Percentiles rank a stretch among this genome's conserved stretches.
Evolutionary conservation across 192 early-diverging fungal genomes (phyloP).

Genomic region (Coemansia sp.): DNA sequence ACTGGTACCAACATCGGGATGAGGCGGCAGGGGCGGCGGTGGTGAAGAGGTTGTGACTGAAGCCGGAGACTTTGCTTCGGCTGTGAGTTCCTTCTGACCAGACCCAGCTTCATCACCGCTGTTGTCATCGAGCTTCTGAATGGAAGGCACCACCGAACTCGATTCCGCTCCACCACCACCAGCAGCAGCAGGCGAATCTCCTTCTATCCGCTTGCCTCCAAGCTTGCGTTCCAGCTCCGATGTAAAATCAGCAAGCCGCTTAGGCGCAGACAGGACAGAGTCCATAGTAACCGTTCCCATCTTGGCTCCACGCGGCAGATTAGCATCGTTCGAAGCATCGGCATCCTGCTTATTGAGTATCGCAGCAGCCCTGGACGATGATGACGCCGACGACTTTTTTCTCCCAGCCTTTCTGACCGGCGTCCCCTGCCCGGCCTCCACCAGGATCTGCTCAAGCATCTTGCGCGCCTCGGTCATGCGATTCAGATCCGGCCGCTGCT

Average conservation of each 20-base stretch:
- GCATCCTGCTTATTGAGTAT: constrained; percentile 2
- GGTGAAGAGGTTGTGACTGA: constrained; percentile 9
- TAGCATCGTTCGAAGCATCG: background rate
- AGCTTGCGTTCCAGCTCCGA: constrained; percentile 53
- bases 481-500: constrained; percentile 42
- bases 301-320: constrained; percentile 23
- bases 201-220: constrained; percentile 20
- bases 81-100: background rate
- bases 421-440: constrained; percentile 42
- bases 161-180: background rate
- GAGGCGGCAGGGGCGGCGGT: constrained; percentile 25
- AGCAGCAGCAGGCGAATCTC: background rate
- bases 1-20: background rate
- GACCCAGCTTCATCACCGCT: background rate
- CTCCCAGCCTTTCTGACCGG: constrained; percentile 22
- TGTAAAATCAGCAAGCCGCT: constrained; percentile 46
- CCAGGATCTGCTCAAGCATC: constrained; percentile 49
- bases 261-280: constrained; percentile 41
- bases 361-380: background rate
- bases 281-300: constrained; percentile 54
- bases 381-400: background rate
- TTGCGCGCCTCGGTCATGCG: constrained; percentile 52
- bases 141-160: constrained; percentile 1
- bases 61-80: background rate
- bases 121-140: constrained; percentile 6